phyloP scores from a whole-genome alignment of 345 rosid species.

The Syzygium jambos region DNA sequence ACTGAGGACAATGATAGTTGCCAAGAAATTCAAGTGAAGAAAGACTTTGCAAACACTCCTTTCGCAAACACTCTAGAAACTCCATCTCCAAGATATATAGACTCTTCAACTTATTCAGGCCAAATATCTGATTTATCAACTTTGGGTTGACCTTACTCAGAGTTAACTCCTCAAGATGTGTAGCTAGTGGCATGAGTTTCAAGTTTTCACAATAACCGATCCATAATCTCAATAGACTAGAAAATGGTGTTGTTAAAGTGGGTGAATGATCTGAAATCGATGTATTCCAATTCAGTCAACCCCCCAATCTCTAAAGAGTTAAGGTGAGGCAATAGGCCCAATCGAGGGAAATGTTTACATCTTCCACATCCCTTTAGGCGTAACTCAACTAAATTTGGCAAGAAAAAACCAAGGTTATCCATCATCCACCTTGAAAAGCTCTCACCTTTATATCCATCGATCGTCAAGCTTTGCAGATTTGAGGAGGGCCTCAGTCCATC shows the following conservation, averaged over 20 bases:
- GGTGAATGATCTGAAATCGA: slow-evolving; percentile 1
- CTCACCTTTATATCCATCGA: slow-evolving; percentile 6
- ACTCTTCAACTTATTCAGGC: slow-evolving; percentile 9
- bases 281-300: slow-evolving; percentile 5
- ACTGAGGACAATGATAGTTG: slow-evolving; percentile 1
- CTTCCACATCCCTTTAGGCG: not conserved
- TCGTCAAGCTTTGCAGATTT: slow-evolving; percentile 4
- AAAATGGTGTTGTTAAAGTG: not conserved
- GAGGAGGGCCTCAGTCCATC: slow-evolving; percentile 1
- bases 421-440: not conserved
- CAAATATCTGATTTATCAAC: slow-evolving; percentile 8
- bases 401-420: not conserved
- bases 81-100: not conserved
- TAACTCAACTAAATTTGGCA: slow-evolving; percentile 9
- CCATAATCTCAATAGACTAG: not conserved
- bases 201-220: not conserved
- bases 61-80: slow-evolving; percentile 1
- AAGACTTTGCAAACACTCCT: not conserved
- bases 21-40: slow-evolving; percentile 6
- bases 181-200: not conserved
- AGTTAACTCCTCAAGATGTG: not conserved
- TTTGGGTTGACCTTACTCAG: not conserved
- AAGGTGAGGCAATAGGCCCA: slow-evolving; percentile 15
- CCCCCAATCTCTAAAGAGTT: slow-evolving; percentile 3
- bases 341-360: slow-evolving; percentile 9